Evolutionary conservation across 2,329 filamentous ascomycete species (phyloP).

Genomic region (Stachybotrys chartarum): DNA sequence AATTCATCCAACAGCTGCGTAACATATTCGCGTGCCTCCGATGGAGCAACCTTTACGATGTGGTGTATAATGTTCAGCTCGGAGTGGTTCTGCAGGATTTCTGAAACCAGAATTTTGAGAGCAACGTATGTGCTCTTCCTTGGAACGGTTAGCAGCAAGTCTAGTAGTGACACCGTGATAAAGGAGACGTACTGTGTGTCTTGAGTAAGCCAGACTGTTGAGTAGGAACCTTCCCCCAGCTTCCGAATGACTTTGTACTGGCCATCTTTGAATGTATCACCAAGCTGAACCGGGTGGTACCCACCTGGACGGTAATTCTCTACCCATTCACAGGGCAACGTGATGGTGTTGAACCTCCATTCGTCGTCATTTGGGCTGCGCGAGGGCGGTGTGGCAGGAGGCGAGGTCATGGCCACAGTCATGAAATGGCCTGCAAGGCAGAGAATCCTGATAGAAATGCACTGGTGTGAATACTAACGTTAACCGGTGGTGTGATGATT

Average conservation of each 20-base stretch:
- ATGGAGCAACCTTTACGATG: conserved; percentile 10
- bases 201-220: conserved; percentile 38
- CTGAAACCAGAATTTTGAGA: conserved; percentile 12
- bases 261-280: conserved; percentile 28
- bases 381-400: conserved; percentile 15
- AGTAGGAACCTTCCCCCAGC: conserved; percentile 35
- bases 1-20: conserved; percentile 21
- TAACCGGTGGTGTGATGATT: too few species aligned
- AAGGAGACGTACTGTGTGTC: conserved; percentile 11
- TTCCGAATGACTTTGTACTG: conserved; percentile 37
- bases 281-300: conserved; percentile 34
- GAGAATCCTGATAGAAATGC: too few species aligned
- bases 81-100: conserved; percentile 4
- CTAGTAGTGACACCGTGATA: background rate
- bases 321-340: conserved; percentile 18
- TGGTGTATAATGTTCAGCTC: conserved; percentile 13
- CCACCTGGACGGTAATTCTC: conserved; percentile 29
- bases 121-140: conserved; percentile 19
- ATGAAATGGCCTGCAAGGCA: too few species aligned
- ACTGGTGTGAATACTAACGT: too few species aligned
- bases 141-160: background rate
- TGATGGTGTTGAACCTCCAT: conserved; percentile 15
- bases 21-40: conserved; percentile 17
- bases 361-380: conserved; percentile 8
- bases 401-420: too few species aligned